Percentiles rank a stretch among this genome's conserved stretches.
phyloP scores from a whole-genome alignment of 2,329 filamentous ascomycete genomes.

The Arthrobotrys musiformis region DNA sequence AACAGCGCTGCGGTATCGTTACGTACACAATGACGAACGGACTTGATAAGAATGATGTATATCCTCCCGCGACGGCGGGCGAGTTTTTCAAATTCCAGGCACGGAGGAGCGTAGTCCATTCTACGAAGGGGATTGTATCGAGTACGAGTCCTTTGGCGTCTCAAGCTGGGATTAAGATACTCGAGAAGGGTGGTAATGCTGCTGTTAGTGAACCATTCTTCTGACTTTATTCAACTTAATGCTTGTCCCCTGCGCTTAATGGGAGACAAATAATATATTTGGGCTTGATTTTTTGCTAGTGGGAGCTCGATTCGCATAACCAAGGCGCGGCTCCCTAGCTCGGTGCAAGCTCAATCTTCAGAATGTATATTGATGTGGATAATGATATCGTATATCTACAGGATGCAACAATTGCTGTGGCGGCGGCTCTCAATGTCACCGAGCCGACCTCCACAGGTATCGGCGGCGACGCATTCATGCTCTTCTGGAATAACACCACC shows the following conservation, averaged over 20 bases:
- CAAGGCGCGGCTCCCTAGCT: not conserved
- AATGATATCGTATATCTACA: no score
- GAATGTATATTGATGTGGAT: not conserved
- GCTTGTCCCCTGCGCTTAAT: no score
- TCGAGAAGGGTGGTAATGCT: conserved; percentile 91
- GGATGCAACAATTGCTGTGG: conserved; percentile 97
- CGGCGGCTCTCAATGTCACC: conserved; percentile 90
- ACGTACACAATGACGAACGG: conserved; percentile 10
- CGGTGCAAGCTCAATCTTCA: not conserved
- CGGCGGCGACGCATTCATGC: conserved; percentile 95
- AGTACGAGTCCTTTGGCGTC: conserved; percentile 90
- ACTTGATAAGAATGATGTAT: conserved; percentile 22
- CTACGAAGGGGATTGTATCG: conserved; percentile 85
- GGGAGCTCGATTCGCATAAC: not conserved
- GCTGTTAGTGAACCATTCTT: conserved; percentile 71
- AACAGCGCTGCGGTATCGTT: not conserved
- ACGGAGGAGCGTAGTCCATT: conserved; percentile 90
- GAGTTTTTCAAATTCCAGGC: conserved; percentile 76
- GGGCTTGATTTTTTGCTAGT: not conserved
- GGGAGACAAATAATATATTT: not conserved
- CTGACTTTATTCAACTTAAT: not conserved
- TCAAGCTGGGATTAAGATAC: conserved; percentile 83
- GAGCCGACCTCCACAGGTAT: conserved; percentile 94
- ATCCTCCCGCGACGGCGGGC: conserved; percentile 58
- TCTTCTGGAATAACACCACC: conserved; percentile 86